phyloP scores from a whole-genome alignment of 1,139 yeast genomes.

The Yamadazyma aaseri region DNA sequence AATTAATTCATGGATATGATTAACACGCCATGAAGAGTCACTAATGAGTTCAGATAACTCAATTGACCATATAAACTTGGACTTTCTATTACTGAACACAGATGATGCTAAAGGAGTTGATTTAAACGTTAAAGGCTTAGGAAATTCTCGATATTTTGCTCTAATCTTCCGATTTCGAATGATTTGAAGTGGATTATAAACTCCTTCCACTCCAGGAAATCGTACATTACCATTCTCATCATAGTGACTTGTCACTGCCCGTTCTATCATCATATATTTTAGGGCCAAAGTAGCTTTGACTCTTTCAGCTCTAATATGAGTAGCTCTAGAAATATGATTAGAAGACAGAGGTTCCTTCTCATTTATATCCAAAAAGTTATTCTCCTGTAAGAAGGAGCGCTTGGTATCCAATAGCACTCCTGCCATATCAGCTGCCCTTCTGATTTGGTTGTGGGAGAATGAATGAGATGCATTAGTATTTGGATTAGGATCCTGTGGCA shows the following conservation, averaged over 20 bases:
- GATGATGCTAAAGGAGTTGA: conserved; percentile 53
- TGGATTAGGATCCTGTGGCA: no score
- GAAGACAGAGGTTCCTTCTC: conserved; percentile 1
- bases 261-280: conserved; percentile 49
- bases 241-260: conserved; percentile 24
- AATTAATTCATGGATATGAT: conserved; percentile 62
- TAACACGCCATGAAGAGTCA: conserved; percentile 65
- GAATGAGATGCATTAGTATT: no score
- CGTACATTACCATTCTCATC: conserved; percentile 6
- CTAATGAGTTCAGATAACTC: conserved; percentile 60
- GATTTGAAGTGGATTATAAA: conserved; percentile 78
- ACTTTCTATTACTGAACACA: conserved; percentile 45
- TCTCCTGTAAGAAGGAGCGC: conserved; percentile 39
- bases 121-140: conserved; percentile 31
- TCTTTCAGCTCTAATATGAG: conserved; percentile 51
- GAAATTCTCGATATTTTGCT: conserved; percentile 45
- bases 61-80: conserved; percentile 57
- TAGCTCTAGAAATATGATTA: conserved; percentile 30
- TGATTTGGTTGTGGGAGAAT: conserved; percentile 14
- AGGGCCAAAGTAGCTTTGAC: conserved; percentile 51
- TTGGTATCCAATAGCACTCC: conserved; percentile 44
- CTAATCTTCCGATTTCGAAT: conserved; percentile 65
- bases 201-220: conserved; percentile 59
- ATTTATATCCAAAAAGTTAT: conserved; percentile 32
- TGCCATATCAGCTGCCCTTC: conserved; percentile 44